These are phyloP conservation scores for Luffa aegyptiaca DNA, from an alignment of 306 rosid genomes.

Conservation along the genomic window DNA sequence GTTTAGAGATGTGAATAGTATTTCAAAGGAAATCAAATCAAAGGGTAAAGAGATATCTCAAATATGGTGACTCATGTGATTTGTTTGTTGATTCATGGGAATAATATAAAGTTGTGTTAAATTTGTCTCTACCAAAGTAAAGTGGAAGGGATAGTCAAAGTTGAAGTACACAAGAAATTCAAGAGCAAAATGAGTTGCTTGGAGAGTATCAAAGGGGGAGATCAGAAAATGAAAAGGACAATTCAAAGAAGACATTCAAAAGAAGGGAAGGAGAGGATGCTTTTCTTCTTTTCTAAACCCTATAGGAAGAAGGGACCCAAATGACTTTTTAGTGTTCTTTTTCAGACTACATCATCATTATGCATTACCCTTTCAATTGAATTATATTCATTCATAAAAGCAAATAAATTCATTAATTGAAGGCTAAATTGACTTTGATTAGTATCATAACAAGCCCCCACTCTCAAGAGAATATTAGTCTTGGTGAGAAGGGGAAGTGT, in stretches of 20 bases:
- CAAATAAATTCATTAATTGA: background rate
- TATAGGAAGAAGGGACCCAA: background rate
- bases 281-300: background rate
- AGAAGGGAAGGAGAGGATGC: background rate
- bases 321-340: background rate
- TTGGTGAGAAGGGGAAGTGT: background rate
- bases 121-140: background rate
- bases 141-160: background rate
- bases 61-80: background rate
- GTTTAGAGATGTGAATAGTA: background rate
- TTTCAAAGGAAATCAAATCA: background rate
- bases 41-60: background rate
- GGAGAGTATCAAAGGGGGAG: background rate
- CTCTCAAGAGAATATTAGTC: background rate
- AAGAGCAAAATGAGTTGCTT: background rate
- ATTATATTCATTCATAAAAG: background rate
- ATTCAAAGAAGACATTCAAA: conserved; percentile 3
- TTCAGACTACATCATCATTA: background rate
- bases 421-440: background rate
- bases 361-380: background rate
- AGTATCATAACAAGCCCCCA: background rate
- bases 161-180: background rate
- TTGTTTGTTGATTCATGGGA: background rate
- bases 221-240: background rate
- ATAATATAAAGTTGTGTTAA: background rate